Percentiles rank a stretch among this genome's conserved stretches.
Conservation (phyloP, 768 basidiomycete genomes). For the Naganishia antarctica region DNA sequence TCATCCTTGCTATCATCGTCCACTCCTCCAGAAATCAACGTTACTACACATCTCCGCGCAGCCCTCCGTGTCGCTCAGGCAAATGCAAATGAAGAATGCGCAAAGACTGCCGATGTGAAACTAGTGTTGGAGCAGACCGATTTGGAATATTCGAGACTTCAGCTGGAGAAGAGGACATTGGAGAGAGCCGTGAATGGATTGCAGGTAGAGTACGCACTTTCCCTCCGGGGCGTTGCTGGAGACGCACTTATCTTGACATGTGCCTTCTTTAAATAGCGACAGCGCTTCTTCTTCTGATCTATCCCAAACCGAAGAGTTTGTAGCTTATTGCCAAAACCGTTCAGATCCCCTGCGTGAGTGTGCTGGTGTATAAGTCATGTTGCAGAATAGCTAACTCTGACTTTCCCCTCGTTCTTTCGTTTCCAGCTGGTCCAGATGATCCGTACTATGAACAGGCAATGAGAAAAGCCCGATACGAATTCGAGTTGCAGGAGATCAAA, state of each 20-base stretch:
- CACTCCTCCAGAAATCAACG: not conserved
- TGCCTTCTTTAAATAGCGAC: no score
- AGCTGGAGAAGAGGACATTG: conserved; percentile 14
- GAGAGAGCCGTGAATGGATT: not conserved
- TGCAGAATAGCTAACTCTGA: no score
- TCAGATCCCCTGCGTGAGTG: conserved; percentile 10
- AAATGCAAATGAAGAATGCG: not conserved
- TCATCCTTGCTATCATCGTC: not conserved
- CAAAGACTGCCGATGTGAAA: conserved; percentile 12
- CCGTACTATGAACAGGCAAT: not conserved
- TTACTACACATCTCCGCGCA: conserved; percentile 2
- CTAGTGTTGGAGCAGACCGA: conserved; percentile 6
- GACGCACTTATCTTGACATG: not conserved
- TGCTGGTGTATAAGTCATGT: not conserved
- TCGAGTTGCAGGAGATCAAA: conserved; percentile 5
- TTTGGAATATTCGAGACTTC: conserved; percentile 5
- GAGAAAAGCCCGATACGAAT: conserved; percentile 5
- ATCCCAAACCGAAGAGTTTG: conserved; percentile 8
- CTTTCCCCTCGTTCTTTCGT: no score
- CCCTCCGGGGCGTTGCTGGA: not conserved
- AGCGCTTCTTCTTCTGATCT: not conserved
- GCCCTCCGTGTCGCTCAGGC: conserved; percentile 3
- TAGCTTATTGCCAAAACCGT: not conserved
- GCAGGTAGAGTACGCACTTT: conserved; percentile 2
- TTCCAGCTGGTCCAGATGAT: conserved; percentile 3